A percentile compares a stretch with the other conserved stretches of the same genome.
Conservation (phyloP, 2,329 filamentous ascomycete genomes). For the Calonectria montana region DNA sequence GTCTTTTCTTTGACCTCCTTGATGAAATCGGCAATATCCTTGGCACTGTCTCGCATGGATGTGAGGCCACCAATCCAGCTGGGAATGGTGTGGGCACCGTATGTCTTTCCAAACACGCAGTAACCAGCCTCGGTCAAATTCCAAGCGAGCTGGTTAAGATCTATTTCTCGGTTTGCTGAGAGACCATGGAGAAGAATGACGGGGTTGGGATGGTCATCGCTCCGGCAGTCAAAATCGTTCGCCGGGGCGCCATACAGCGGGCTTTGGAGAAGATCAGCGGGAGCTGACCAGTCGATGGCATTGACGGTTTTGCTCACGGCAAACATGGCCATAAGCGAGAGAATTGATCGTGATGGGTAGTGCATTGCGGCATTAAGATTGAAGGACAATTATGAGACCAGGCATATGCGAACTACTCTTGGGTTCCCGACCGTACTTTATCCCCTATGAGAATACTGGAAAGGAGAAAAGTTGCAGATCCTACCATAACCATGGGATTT, state of each 20-base stretch:
- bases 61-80: background rate
- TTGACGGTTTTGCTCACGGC: background rate
- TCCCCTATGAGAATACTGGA: background rate
- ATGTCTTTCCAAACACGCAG: background rate
- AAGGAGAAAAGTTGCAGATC: background rate
- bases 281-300: slow-evolving; percentile 2
- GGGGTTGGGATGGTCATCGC: background rate
- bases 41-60: background rate
- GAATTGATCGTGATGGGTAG: background rate
- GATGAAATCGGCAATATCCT: slow-evolving; percentile 2
- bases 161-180: background rate
- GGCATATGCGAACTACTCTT: background rate
- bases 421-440: background rate
- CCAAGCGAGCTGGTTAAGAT: background rate
- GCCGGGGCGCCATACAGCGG: background rate
- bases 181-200: background rate
- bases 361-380: background rate
- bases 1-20: slow-evolving; percentile 2
- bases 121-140: background rate
- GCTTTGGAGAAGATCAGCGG: background rate
- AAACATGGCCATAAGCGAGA: background rate
- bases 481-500: background rate
- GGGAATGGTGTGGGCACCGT: background rate
- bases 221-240: background rate
- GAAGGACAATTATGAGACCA: background rate